Base-by-base conservation (phyloP, 305 asterid species). In the Solanum hybrid region DNA sequence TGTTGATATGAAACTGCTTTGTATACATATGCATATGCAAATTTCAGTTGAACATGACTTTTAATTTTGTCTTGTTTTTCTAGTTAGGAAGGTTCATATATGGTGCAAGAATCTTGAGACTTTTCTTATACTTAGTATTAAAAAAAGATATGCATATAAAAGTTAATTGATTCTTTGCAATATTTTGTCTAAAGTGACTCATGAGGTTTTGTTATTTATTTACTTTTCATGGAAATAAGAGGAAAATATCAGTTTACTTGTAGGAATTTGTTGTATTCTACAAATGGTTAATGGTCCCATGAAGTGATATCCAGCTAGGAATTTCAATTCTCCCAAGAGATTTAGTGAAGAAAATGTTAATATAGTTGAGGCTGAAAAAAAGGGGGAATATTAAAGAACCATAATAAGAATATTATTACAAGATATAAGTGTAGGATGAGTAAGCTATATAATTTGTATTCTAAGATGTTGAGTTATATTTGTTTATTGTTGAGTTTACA, bases 291-390 rank as follows among this genome's bases (percentile, higher is more conserved):
- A 91, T 92, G 92, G 92, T 92, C 90, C 93, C 94, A 79, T 85
- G 82, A 90, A 91, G 92, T 95, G 95, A 92, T 90, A 87, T 91
- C 91, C 94, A 91, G 91, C 94, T 84, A 90, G 65, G 89, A 89
- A 78, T 88, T 61, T 84, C 92, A 90, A 79, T 84, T 29, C 38
- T 45, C 7, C 6, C 39, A 84, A 84, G 88, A 51, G 41, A 51
- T 72, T 5, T 29, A 51, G 29, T 45, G 75, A 84, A 84, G 75
- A 32, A 84, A 84, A 84, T 45, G 39, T 51, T 45, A 12, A 84
- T 84, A 29, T 84, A 51, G 20, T 29, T 84, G 75, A 84, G 29
- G 39, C 75, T 29, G 22, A 84, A 27, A 72, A 84, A 45, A 45
- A 29, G 31, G 88, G 24, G 75, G 76, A 29, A 17, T 51, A 51